Conservation (phyloP, 441 rosid species). For the Geranium incanum region DNA sequence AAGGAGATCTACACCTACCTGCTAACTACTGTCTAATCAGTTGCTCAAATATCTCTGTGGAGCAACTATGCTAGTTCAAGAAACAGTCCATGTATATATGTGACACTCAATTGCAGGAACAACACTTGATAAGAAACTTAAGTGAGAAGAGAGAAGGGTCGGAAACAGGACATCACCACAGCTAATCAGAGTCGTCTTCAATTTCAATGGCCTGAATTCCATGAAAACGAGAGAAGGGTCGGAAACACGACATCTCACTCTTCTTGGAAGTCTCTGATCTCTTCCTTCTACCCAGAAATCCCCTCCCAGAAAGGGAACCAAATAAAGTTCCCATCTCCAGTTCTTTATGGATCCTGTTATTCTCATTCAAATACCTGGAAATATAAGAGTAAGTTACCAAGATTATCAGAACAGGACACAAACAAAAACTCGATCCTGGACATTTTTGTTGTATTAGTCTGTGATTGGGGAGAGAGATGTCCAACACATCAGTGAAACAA, state of each 20-base stretch:
- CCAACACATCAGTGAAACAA: background rate
- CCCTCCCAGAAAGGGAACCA: slow-evolving; percentile 54
- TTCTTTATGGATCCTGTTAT: slow-evolving; percentile 39
- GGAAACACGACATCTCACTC: slow-evolving; percentile 30
- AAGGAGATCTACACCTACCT: background rate
- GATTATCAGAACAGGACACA: slow-evolving; percentile 5
- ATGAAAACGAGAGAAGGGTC: slow-evolving; percentile 41
- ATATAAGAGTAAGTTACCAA: slow-evolving; percentile 3
- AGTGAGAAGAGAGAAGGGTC: background rate
- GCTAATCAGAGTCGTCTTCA: slow-evolving; percentile 54
- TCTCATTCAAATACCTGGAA: slow-evolving; percentile 48
- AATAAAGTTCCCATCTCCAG: slow-evolving; percentile 73
- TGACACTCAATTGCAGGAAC: background rate
- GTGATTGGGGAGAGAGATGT: background rate
- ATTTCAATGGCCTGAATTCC: slow-evolving; percentile 40
- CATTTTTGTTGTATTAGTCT: background rate
- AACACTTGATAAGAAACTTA: background rate
- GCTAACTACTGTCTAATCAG: background rate
- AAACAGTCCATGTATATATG: background rate
- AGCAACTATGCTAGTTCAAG: background rate
- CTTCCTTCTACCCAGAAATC: slow-evolving; percentile 46
- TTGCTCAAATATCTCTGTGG: background rate
- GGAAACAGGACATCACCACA: background rate
- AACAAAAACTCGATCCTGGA: background rate
- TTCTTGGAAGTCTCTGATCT: slow-evolving; percentile 40